These are phyloP conservation scores for Amphicarpaea edgeworthii DNA, from an alignment of 306 rosid genomes.

Conservation along the genomic window DNA sequence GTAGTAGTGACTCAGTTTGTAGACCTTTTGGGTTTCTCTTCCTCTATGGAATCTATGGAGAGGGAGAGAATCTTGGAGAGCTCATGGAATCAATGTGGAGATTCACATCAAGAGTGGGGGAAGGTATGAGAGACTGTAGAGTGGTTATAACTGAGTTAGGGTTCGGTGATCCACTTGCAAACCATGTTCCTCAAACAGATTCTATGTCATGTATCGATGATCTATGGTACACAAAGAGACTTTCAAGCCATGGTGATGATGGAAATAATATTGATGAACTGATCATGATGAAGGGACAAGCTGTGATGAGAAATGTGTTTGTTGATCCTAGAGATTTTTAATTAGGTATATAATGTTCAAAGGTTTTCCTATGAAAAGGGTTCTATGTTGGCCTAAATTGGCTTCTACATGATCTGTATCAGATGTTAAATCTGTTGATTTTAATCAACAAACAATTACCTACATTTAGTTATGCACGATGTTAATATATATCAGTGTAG, in stretches of 20 bases:
- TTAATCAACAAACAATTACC: not conserved
- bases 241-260: conserved; percentile 1
- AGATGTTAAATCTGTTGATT: not conserved
- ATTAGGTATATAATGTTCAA: not conserved
- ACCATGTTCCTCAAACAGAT: conserved; percentile 46
- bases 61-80: conserved; percentile 64
- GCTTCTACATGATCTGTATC: not conserved
- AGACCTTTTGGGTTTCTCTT: conserved; percentile 47
- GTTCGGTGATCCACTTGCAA: conserved; percentile 63
- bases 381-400: not conserved
- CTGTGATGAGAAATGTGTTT: conserved; percentile 31
- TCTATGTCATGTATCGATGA: conserved; percentile 12
- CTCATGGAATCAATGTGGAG: conserved; percentile 64
- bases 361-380: no score
- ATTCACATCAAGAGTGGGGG: conserved; percentile 60
- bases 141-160: conserved; percentile 27
- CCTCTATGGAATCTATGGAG: conserved; percentile 67
- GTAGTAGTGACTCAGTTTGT: conserved; percentile 1
- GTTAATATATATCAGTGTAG: not conserved
- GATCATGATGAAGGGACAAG: conserved; percentile 2
- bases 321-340: conserved; percentile 30
- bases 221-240: conserved; percentile 25
- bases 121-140: conserved; percentile 32
- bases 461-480: not conserved
- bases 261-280: not conserved